Evolutionary conservation across 805 yeast species (phyloP), one percentile per base, ranked within the genome.

Genomic region (Starmerella potacharoeniae): DNA sequence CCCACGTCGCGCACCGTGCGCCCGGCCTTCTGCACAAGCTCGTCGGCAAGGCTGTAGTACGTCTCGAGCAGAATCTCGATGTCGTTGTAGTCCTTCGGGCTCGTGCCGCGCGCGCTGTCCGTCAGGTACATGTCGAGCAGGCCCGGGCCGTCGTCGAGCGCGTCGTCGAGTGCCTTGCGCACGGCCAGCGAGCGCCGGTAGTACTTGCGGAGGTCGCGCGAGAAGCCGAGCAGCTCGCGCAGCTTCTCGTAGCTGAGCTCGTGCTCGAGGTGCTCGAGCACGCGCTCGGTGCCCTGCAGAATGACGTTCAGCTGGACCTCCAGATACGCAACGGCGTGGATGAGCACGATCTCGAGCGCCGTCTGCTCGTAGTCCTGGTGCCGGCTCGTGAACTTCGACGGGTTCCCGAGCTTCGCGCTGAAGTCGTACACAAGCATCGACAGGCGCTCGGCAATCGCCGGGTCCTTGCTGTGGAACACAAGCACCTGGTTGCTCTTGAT

Each of bases 41-140:
- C 97, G 65, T 90, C 96, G 66, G 91, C 84, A 63, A 89, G 96
- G 56, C 85, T 84, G 69, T 86, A 89, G 69, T 90, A 90, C 0
- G 95, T 80, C 65, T 90, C 97, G 22, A 90, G 67, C 50, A 90
- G 73, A 83, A 89, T 84, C 68, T 90, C 97, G 22, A 87, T 76
- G 62, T 90, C 96, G 41, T 59, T 61, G 54, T 42, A 55, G 51
- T 54, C 46, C 37, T 54, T 49, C 34, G 52, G 61, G 76, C 2
- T 77, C 76, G 34, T 71, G 65, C 42, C 58, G 44, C 30, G 61
- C 58, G 43, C 50, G 44, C 55, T 47, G 41, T 75, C 80, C 0
- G 84, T 78, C 52, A 89, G 69, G 65, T 86, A 86, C 90, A 90
- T 83, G 9, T 79, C 84, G 35, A 81, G 80, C 57, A 89, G 69